A percentile compares a stretch with the other conserved stretches of the same genome.
These are phyloP conservation scores for Nakataea oryzae DNA, from an alignment of 2,329 filamentous ascomycete genomes.

Conservation along the genomic window DNA sequence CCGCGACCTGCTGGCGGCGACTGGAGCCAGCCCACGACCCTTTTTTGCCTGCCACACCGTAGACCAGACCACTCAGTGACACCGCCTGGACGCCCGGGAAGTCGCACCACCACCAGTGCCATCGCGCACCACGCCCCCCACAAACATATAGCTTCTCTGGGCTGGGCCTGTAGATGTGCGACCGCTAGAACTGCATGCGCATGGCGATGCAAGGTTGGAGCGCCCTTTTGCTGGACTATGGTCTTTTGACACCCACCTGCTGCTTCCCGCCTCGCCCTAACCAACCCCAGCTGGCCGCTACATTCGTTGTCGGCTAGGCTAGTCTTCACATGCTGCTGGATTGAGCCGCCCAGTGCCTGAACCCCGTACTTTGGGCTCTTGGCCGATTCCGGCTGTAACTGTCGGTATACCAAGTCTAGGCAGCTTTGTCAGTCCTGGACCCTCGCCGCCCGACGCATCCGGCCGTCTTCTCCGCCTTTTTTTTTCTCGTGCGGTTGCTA, in stretches of 20 bases:
- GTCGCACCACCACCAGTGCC: not conserved
- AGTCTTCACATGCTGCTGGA: not conserved
- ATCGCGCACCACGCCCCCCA: not conserved
- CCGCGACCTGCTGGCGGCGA: no score
- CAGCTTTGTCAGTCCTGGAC: not conserved
- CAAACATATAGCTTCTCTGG: not conserved
- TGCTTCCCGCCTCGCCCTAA: not conserved
- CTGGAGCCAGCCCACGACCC: not conserved
- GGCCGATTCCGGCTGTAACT: not conserved
- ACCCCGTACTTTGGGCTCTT: not conserved
- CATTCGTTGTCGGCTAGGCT: not conserved
- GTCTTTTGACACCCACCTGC: not conserved
- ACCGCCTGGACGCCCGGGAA: not conserved
- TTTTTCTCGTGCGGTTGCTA: no score
- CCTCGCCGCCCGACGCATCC: not conserved
- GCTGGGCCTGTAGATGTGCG: not conserved
- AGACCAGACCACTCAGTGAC: no score
- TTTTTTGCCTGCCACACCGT: no score
- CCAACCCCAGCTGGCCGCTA: no score
- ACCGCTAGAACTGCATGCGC: not conserved
- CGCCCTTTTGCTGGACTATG: not conserved
- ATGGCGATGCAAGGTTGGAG: not conserved
- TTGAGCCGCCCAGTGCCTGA: not conserved
- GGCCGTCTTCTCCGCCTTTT: not conserved
- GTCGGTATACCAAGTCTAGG: not conserved